Percentiles rank a stretch among this genome's conserved stretches.
Evolutionary conservation across 2,329 filamentous ascomycete species (phyloP).

Genomic region (Byssoonygena ceratinophila): DNA sequence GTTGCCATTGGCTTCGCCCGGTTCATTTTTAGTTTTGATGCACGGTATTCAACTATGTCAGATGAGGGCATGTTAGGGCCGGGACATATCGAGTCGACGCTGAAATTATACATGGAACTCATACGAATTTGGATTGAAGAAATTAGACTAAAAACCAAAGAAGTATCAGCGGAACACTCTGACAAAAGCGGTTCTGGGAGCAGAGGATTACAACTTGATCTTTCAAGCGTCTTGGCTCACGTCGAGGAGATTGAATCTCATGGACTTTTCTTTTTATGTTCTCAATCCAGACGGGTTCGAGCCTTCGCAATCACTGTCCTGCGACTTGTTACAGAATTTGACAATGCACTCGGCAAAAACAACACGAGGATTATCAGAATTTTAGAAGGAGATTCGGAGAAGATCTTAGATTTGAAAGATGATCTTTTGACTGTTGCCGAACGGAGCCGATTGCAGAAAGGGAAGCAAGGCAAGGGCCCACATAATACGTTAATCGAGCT

Average conservation of each 20-base stretch:
- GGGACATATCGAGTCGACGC: slow-evolving; percentile 86
- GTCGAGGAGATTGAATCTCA: slow-evolving; percentile 96
- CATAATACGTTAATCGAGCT: slow-evolving; percentile 84
- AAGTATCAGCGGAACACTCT: slow-evolving; percentile 53
- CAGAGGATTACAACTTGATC: slow-evolving; percentile 65
- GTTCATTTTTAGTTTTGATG: slow-evolving; percentile 98
- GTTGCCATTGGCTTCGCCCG: slow-evolving; percentile 93
- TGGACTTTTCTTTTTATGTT: slow-evolving; percentile 93
- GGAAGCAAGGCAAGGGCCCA: slow-evolving; percentile 71
- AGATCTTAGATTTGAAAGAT: slow-evolving; percentile 86
- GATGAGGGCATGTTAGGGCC: slow-evolving; percentile 93
- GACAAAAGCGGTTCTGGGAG: slow-evolving; percentile 57
- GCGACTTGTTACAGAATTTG: slow-evolving; percentile 85
- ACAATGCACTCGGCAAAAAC: slow-evolving; percentile 72
- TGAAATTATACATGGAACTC: slow-evolving; percentile 85
- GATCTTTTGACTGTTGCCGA: slow-evolving; percentile 76
- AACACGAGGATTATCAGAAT: slow-evolving; percentile 80
- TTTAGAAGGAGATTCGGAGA: slow-evolving; percentile 75
- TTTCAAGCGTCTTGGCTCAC: slow-evolving; percentile 80
- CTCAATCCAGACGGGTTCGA: slow-evolving; percentile 80
- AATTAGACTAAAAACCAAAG: slow-evolving; percentile 73
- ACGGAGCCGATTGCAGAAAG: slow-evolving; percentile 79
- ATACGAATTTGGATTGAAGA: slow-evolving; percentile 97
- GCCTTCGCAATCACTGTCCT: slow-evolving; percentile 87
- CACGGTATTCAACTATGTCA: slow-evolving; percentile 93